Evolutionary conservation across 805 yeast genomes (phyloP).

Genomic region (Spathaspora girioi): DNA sequence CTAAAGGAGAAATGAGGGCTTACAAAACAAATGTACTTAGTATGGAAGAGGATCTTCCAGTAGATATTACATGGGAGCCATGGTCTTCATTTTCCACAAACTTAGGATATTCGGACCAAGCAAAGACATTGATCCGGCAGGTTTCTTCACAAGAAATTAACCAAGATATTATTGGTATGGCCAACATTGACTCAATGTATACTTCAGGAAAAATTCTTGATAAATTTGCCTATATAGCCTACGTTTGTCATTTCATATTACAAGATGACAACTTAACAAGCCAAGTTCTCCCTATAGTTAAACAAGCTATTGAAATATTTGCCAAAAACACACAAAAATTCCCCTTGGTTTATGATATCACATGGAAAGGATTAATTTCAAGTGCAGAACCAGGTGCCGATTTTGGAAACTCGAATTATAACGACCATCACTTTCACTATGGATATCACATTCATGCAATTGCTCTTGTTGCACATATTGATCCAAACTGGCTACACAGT

Average conservation of each 20-base stretch:
- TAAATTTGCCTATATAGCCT: slow-evolving; percentile 84
- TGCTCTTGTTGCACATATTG: slow-evolving; percentile 63
- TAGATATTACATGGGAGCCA: slow-evolving; percentile 46
- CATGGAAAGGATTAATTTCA: slow-evolving; percentile 77
- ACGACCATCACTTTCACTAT: slow-evolving; percentile 76
- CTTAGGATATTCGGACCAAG: slow-evolving; percentile 25
- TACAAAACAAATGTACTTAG: slow-evolving; percentile 36
- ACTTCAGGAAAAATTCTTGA: slow-evolving; percentile 84
- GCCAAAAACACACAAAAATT: slow-evolving; percentile 62
- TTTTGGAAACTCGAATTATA: slow-evolving; percentile 68
- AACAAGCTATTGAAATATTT: slow-evolving; percentile 67
- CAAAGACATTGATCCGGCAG: slow-evolving; percentile 34
- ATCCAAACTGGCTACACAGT: slow-evolving; percentile 36
- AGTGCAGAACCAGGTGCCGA: slow-evolving; percentile 63
- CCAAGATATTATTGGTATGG: slow-evolving; percentile 52
- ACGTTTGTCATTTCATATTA: slow-evolving; percentile 65
- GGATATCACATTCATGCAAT: slow-evolving; percentile 73
- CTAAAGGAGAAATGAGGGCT: slow-evolving; percentile 47
- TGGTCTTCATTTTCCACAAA: slow-evolving; percentile 48
- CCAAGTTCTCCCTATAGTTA: slow-evolving; percentile 52
- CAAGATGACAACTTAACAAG: slow-evolving; percentile 51
- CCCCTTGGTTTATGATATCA: slow-evolving; percentile 75
- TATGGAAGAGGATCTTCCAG: slow-evolving; percentile 43
- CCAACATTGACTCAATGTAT: slow-evolving; percentile 83
- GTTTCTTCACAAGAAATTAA: slow-evolving; percentile 53